Base-by-base conservation (phyloP, 768 basidiomycete species). In the Termitomyces sp. region DNA sequence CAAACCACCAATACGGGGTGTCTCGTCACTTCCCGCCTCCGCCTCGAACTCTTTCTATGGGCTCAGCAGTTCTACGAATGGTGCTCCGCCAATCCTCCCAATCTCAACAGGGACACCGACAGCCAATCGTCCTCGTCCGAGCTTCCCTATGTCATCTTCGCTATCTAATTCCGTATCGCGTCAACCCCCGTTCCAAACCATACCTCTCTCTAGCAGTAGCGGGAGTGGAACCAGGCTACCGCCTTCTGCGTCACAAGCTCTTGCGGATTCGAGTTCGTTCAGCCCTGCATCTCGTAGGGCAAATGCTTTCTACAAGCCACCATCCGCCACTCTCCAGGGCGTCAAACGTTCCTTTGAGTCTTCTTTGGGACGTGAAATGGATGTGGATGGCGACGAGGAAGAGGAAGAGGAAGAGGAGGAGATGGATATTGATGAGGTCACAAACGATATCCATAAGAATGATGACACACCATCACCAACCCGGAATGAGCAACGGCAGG, bases 221-320 rank as follows among this genome's bases (percentile, higher is more conserved):
- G 35, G 42, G n/a, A 56, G 36, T 23, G 54, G 49, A 18, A 56
- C 15, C 29, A 44, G n/a, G 27, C 48, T 44, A 29, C 25, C 45
- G 11, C 12, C 51, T 13, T 41, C 60, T 31, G 40, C n/a, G 13
- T 47, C 52, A 9, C 59, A 55, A 18, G 45, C 50, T 20, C 29
- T 46, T 0, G 6, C 23, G 12, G 46, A 52, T 5, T 50, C 56
- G 3, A 54, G 18, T 23, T 57, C 62, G 2, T 82, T 85, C 52
- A 73, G 76, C 7, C 75, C 77, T 1, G 84, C 86, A 1, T 78
- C 77, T 47, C 73, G 72, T 31, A 75, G 77, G 9, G 76, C 73
- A 22, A 89, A 89, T 58, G 88, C 88, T 4, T 89, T 89, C 64
- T 89, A 83, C 63, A 74, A 78, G 35, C 85, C 84, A 0, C 77